Base-by-base conservation (phyloP, 805 yeast genomes). In the Spathaspora sp. region DNA sequence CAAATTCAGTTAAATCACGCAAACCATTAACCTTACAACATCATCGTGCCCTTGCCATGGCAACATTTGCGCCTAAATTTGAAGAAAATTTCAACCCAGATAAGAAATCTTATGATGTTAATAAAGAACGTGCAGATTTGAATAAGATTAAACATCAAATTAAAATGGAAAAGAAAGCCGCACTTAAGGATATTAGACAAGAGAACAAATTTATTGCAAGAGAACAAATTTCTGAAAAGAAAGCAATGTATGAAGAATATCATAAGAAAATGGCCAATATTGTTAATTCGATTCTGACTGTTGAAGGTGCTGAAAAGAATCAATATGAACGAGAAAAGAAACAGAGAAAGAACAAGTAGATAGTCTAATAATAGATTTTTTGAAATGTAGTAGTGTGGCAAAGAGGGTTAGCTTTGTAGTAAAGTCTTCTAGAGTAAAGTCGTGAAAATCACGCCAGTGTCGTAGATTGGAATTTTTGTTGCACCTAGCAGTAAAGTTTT, bases 71-170 rank as follows among this genome's bases (percentile, higher is more conserved):
- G 38, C 99, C 99, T 57, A 85, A 88, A 70, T 94, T 87, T 66
- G 97, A 93, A 71, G 98, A 90, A 63, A 90, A 91, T 76, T 94
- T 86, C 81, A 93, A 92, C 72, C 97, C 97, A 51, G 97, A 90
- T 65, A 89, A 85, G 81, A 92, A 89, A 73, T 88, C 96, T 8
- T 87, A 90, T 67, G 97, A 93, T 67, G 80, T 87, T 49, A 87
- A 92, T 66, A 49, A 55, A 46, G 84, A 86, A 54, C 80, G 94
- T 69, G 89, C 85, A 58, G 98, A 94, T 68, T 71, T 89, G 59
- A 79, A 78, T 66, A 94, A 94, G 77, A 80, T 93, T 75, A 82
- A 81, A 70, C 84, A 87, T 18, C 89, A 88, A 72, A 73, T 91
- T 69, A 94, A 94, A 83, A 87, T 91, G 70, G 99, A 94, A 72